phyloP scores from a whole-genome alignment of 352 stramenopile species.

The Globisporangium carolinianum region DNA sequence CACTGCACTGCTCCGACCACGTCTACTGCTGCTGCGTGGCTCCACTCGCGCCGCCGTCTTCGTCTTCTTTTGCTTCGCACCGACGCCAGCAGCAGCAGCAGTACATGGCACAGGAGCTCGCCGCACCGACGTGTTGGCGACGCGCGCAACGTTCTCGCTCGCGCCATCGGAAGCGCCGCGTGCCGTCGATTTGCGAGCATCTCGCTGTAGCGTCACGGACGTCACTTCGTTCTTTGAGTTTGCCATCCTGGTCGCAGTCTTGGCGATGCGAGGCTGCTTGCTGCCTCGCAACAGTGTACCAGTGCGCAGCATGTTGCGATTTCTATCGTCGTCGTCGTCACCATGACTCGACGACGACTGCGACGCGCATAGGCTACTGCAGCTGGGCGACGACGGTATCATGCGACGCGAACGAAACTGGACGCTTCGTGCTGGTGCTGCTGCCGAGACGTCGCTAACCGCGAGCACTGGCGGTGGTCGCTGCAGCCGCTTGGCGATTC shows the following conservation, averaged over 20 bases:
- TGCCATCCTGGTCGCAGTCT: neutral
- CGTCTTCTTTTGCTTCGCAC: neutral
- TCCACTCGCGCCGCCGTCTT: neutral
- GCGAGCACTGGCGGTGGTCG: constrained; percentile 21
- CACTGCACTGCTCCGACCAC: neutral
- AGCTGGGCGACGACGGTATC: constrained; percentile 5
- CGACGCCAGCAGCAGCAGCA: neutral
- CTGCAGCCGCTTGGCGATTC: constrained; percentile 53
- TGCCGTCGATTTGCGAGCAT: no score
- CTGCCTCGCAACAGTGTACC: neutral
- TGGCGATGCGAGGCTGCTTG: neutral
- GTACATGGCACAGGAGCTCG: neutral
- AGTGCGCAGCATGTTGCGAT: no score
- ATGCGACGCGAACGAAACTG: neutral
- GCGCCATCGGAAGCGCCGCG: no score
- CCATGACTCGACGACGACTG: constrained; percentile 13
- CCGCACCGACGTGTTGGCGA: constrained; percentile 3
- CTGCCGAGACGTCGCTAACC: neutral
- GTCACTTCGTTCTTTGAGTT: no score
- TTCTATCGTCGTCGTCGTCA: no score
- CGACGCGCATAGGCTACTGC: constrained; percentile 14
- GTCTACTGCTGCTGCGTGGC: neutral
- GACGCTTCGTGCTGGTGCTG: neutral
- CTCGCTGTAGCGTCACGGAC: no score
- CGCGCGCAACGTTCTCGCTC: constrained; percentile 4